These are phyloP conservation scores for Calonectria hawksworthii DNA, from an alignment of 2,329 filamentous ascomycete species.

Conservation along the genomic window DNA sequence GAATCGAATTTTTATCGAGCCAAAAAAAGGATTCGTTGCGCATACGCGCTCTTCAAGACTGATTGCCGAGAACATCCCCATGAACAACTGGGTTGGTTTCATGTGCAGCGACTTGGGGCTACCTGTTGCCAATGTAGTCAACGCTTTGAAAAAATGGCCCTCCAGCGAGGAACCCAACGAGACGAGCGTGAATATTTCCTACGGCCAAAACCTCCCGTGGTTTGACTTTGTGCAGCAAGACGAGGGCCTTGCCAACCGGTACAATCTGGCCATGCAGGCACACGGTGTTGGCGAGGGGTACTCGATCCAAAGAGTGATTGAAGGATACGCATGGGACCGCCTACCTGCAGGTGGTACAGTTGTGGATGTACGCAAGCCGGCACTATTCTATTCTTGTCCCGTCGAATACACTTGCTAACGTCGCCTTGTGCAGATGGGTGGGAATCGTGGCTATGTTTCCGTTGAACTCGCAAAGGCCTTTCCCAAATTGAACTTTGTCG, in stretches of 20 bases:
- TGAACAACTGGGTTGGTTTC: conserved; percentile 50
- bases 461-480: conserved; percentile 43
- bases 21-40: conserved; percentile 51
- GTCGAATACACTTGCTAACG: neutral
- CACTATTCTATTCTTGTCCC: rapidly evolving
- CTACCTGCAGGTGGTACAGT: neutral
- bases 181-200: conserved; percentile 50
- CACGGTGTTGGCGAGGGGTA: conserved; percentile 43
- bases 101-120: conserved; percentile 50
- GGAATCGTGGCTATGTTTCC: conserved; percentile 41
- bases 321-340: neutral
- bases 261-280: conserved; percentile 50
- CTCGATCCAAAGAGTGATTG: neutral
- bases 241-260: conserved; percentile 42
- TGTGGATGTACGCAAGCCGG: neutral
- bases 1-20: conserved; percentile 57
- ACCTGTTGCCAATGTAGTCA: conserved; percentile 47
- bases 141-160: conserved; percentile 54
- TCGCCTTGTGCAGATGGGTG: conserved; percentile 35
- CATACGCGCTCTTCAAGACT: conserved; percentile 54
- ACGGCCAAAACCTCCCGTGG: conserved; percentile 40
- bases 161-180: conserved; percentile 51
- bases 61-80: conserved; percentile 45
- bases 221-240: conserved; percentile 49
- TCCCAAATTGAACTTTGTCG: conserved; percentile 56